phyloP scores from a whole-genome alignment of 2,329 filamentous ascomycete species.

The Diaporthe ilicicola region DNA sequence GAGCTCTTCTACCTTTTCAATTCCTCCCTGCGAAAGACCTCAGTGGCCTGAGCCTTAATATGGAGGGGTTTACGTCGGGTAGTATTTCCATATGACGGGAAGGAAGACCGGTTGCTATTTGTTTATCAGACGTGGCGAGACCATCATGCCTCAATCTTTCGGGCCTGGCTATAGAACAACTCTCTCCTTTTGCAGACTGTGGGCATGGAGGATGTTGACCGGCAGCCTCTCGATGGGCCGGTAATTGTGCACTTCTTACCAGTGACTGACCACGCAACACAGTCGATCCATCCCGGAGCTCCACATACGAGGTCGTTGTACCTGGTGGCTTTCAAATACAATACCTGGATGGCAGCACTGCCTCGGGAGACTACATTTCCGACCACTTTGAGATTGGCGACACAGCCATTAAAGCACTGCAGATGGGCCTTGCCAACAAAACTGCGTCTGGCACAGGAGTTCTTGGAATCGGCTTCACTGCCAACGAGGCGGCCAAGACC shows the following conservation, averaged over 20 bases:
- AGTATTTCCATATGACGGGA: no score
- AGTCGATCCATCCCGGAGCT: constrained; percentile 54
- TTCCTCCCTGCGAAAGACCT: neutral
- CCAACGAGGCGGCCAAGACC: constrained; percentile 54
- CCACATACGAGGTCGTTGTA: constrained; percentile 55
- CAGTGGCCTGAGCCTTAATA: neutral
- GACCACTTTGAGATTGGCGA: constrained; percentile 63
- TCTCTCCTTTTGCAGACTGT: no score
- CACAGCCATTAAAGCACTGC: constrained; percentile 56
- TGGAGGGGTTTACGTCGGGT: constrained; percentile 33
- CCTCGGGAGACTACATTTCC: constrained; percentile 64
- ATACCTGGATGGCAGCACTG: constrained; percentile 66
- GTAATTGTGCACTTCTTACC: neutral
- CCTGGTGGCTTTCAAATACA: constrained; percentile 62
- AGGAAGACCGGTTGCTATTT: no score
- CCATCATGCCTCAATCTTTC: no score
- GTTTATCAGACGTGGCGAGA: no score
- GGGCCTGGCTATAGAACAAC: no score
- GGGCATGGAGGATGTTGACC: neutral
- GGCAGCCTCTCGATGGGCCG: neutral
- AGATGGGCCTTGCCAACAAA: constrained; percentile 62
- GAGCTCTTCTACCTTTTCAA: constrained; percentile 35
- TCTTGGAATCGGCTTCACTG: constrained; percentile 66
- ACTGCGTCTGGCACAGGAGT: constrained; percentile 63
- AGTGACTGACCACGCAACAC: neutral